These are phyloP conservation scores for Syzygium aqueum DNA, from an alignment of 345 rosid species.

Conservation along the genomic window DNA sequence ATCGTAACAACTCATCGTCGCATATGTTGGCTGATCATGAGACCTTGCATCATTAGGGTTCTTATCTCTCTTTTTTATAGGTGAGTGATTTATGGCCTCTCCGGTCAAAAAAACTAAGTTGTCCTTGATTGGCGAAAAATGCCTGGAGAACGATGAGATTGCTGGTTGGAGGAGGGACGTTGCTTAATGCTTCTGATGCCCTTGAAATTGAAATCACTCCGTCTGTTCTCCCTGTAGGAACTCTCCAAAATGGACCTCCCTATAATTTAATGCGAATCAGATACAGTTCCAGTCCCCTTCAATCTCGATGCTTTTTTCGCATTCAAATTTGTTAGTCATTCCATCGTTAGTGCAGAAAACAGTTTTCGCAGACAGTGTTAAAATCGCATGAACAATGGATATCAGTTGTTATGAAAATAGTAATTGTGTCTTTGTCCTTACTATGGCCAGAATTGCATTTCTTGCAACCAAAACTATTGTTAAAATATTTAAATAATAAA, in stretches of 20 bases:
- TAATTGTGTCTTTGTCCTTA: conserved; percentile 11
- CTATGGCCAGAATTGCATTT: conserved; percentile 57
- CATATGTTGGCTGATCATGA: too few species aligned
- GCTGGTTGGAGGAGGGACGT: conserved; percentile 54
- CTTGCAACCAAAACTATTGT: conserved; percentile 47
- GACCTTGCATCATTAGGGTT: too few species aligned
- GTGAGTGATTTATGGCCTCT: conserved; percentile 1
- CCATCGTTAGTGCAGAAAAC: neutral
- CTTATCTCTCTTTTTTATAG: neutral
- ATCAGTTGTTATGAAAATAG: neutral
- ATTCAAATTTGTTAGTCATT: neutral
- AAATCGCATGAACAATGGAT: neutral
- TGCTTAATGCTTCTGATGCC: conserved; percentile 39
- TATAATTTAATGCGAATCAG: neutral
- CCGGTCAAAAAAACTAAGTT: conserved; percentile 65
- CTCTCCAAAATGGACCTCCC: conserved; percentile 92
- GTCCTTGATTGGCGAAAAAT: conserved; percentile 54
- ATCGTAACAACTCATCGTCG: too few species aligned
- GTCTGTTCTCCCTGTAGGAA: conserved; percentile 76
- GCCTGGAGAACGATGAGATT: conserved; percentile 50
- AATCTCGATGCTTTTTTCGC: neutral
- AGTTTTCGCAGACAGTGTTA: neutral
- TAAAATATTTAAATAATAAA: too few species aligned
- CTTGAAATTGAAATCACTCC: conserved; percentile 68
- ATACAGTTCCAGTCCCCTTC: neutral